Conservation (phyloP, 169 alveolate genomes). For the Besnoitia besnoiti region DNA sequence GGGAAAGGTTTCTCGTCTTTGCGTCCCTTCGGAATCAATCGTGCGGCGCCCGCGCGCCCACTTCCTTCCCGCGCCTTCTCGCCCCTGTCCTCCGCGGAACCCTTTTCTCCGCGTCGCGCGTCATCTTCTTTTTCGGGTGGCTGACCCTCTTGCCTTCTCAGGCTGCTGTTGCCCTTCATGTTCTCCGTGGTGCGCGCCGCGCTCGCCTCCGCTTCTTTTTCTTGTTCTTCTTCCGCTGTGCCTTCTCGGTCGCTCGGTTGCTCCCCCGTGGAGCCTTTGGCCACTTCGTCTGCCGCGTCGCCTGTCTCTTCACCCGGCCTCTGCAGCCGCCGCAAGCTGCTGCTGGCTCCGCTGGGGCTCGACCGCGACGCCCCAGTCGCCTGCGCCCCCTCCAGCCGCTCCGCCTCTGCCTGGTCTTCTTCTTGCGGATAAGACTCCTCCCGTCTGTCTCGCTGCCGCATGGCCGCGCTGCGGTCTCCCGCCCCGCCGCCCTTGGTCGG, state of each 20-base stretch:
- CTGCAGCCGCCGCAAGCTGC: not conserved
- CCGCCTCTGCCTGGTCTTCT: not conserved
- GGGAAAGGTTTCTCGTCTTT: not conserved
- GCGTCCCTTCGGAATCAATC: too few species aligned
- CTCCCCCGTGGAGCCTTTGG: too few species aligned
- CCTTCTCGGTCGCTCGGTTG: not conserved
- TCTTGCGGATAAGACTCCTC: not conserved
- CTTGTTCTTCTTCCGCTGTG: not conserved
- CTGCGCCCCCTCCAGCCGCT: not conserved
- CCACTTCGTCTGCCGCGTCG: too few species aligned
- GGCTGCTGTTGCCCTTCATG: not conserved
- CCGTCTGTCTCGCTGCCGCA: too few species aligned
- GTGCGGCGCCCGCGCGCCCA: too few species aligned
- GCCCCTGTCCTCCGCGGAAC: not conserved
- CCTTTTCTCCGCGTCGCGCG: not conserved
- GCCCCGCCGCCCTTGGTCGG: conserved; percentile 28
- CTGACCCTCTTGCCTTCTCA: not conserved
- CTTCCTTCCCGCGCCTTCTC: not conserved
- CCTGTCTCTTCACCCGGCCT: not conserved
- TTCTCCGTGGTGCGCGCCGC: not conserved
- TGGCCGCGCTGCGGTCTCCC: too few species aligned
- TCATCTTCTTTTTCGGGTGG: not conserved
- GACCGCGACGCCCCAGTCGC: not conserved
- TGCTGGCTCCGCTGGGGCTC: not conserved
- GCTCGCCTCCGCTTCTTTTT: not conserved